Conservation (phyloP, 805 yeast species). For the Myxozyma vanderwaltii region DNA sequence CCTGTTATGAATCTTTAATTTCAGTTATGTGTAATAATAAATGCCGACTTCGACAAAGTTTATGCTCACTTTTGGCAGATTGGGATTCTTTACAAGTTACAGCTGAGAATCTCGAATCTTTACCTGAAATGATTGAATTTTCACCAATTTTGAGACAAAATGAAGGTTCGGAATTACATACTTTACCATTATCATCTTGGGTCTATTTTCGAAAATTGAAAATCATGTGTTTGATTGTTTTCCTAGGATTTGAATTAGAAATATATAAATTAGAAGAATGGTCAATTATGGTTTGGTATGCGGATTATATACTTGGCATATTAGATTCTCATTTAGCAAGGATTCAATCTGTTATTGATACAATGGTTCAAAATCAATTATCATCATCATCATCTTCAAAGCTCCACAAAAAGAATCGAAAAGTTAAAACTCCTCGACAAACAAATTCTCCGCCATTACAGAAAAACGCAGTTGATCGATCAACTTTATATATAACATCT, state of each 20-base stretch:
- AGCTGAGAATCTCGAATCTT: slow-evolving; percentile 58
- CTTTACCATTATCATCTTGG: slow-evolving; percentile 72
- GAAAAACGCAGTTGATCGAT: slow-evolving; percentile 1
- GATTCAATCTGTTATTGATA: slow-evolving; percentile 41
- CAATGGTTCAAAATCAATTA: neutral
- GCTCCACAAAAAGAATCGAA: slow-evolving; percentile 7
- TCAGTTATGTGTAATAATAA: slow-evolving; percentile 63
- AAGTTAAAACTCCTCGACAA: neutral
- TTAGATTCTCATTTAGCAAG: slow-evolving; percentile 50
- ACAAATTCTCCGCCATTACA: neutral
- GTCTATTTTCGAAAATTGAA: slow-evolving; percentile 65
- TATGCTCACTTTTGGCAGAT: slow-evolving; percentile 54
- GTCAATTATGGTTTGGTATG: slow-evolving; percentile 68
- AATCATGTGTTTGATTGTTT: slow-evolving; percentile 69
- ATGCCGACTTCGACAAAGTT: slow-evolving; percentile 78
- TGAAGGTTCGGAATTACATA: slow-evolving; percentile 29
- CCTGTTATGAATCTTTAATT: slow-evolving; percentile 52
- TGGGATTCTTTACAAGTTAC: slow-evolving; percentile 85
- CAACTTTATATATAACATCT: neutral
- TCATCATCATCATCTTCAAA: neutral
- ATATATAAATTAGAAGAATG: slow-evolving; percentile 72
- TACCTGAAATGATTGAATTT: slow-evolving; percentile 22
- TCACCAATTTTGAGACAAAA: slow-evolving; percentile 16
- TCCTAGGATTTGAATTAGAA: slow-evolving; percentile 75
- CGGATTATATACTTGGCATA: slow-evolving; percentile 50